Base-by-base conservation (phyloP, 164 flowering plant species). In the Brasenia schreberi region DNA sequence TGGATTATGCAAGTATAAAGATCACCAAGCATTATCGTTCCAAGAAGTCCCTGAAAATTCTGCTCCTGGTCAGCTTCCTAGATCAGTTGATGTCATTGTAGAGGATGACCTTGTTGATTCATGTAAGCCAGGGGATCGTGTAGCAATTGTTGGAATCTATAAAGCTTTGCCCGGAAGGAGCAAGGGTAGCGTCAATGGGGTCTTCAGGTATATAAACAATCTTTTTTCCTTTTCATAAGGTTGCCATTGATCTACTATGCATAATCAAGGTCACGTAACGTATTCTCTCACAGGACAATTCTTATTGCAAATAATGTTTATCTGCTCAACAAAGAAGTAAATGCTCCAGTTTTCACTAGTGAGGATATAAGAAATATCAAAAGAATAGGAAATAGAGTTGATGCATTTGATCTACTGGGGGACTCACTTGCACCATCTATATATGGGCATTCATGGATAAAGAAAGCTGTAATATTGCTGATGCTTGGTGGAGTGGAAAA, bases 21-120 rank as follows among this genome's bases (percentile, higher is more conserved):
- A 95, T 66, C 99, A 95, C 75, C 97, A 92, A 70, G 91, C 89
- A 18, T 65, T 95, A 59, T 89, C 99, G 59, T 85, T 95, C 92
- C 99, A 94, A 79, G 99, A 95, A 77, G 88, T 95, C 61, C 99
- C 99, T 43, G 99, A 92, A 74, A 92, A 92, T 72, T 82, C 99
- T 69, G 96, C 99, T 23, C 99, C 97, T 73, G 97, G 97, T 67
- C 97, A 89, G 78, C 96, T 95, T 75, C 99, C 99, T 65, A 75
- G 99, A 72, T 87, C 93, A 1, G 92, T 95, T 56, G 99, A 95
- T 76, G 76, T 92, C 68, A 84, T 92, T 73, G 89, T 87, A 64
- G 99, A 95, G 77, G 99, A 95, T 74, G 99, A 95, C 68, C 68
- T 94, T 76, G 99, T 94, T 68, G 99, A 94, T 83, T 77, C 96